These are phyloP conservation scores for Penicillium sp. DNA, from an alignment of 2,329 filamentous ascomycete species.

Conservation along the genomic window DNA sequence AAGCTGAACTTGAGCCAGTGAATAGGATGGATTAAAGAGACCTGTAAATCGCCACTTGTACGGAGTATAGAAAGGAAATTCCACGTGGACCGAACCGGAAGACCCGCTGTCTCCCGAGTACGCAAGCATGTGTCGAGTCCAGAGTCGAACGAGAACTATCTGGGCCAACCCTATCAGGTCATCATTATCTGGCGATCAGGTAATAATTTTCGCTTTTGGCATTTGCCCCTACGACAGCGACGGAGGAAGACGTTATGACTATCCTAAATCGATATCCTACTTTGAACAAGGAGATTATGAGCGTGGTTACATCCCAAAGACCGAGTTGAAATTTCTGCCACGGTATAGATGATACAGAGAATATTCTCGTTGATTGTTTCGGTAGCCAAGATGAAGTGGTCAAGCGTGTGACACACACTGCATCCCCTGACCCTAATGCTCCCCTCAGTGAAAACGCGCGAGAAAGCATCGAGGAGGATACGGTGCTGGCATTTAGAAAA, in stretches of 20 bases:
- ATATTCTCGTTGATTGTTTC: background rate
- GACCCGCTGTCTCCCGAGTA: slow-evolving; percentile 64
- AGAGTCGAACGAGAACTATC: slow-evolving; percentile 59
- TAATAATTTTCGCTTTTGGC: slow-evolving; percentile 1
- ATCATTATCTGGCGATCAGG: slow-evolving; percentile 75
- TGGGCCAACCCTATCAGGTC: slow-evolving; percentile 65
- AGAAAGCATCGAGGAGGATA: background rate
- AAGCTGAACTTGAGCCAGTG: background rate
- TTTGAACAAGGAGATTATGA: slow-evolving; percentile 1
- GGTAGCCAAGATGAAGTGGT: background rate
- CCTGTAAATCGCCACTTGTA: background rate
- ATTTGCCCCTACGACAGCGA: background rate
- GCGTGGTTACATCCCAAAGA: background rate
- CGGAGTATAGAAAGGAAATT: slow-evolving; percentile 34
- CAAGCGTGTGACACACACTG: background rate
- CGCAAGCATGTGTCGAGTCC: slow-evolving; percentile 60
- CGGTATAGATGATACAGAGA: background rate
- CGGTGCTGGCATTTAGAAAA: background rate
- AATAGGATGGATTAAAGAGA: background rate
- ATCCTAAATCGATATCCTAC: slow-evolving; percentile 2
- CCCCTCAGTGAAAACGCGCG: background rate
- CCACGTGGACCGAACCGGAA: slow-evolving; percentile 72
- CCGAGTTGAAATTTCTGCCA: background rate
- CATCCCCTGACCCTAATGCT: background rate
- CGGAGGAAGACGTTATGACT: background rate